Conservation (phyloP, 2,329 filamentous ascomycete species). For the Apiospora malaysiana region DNA sequence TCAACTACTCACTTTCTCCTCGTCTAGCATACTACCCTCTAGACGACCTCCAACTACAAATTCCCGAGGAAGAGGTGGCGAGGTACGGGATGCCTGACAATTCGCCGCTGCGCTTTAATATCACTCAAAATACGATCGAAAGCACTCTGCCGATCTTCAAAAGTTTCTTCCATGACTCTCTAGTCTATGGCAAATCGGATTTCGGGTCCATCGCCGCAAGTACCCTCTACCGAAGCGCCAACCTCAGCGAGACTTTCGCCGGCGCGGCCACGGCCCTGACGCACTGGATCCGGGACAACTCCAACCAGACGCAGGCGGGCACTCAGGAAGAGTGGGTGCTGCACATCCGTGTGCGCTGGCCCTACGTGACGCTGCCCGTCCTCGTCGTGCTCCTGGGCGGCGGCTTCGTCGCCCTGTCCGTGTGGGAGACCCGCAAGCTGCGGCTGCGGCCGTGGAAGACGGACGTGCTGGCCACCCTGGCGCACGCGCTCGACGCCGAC, state of each 20-base stretch:
- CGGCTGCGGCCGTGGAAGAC: conserved; percentile 30
- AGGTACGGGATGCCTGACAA: not conserved
- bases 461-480: conserved; percentile 30
- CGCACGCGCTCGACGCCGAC: conserved; percentile 29
- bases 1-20: not conserved
- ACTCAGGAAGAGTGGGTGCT: not conserved
- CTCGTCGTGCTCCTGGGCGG: not conserved
- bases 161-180: not conserved
- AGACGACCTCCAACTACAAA: not conserved
- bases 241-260: not conserved
- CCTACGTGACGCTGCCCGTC: not conserved
- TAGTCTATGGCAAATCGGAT: not conserved
- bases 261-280: not conserved
- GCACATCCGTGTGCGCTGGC: conserved; percentile 20
- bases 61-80: not conserved
- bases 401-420: not conserved
- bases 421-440: conserved; percentile 28
- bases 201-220: not conserved
- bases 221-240: not conserved
- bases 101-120: not conserved
- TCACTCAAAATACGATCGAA: not conserved
- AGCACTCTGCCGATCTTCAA: not conserved
- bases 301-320: not conserved
- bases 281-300: conserved; percentile 7
- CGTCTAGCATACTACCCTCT: not conserved